phyloP scores from a whole-genome alignment of 2,329 filamentous ascomycete species.

The Cordyceps tenuipes region DNA sequence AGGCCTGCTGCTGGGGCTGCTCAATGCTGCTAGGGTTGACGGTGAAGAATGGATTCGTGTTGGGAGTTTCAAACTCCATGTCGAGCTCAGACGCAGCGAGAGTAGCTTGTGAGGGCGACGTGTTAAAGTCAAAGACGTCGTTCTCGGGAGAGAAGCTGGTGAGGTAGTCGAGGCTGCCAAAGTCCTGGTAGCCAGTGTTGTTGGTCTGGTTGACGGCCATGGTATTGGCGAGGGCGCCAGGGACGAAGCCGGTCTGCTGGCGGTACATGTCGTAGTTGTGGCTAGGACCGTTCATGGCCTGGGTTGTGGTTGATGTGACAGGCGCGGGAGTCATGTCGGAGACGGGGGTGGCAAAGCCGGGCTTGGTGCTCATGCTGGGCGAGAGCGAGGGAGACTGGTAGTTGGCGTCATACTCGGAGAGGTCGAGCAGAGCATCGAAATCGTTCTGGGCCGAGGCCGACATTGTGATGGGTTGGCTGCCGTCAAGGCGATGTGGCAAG shows the following conservation, averaged over 20 bases:
- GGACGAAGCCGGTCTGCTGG: slow-evolving; percentile 88
- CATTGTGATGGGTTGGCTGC: slow-evolving; percentile 19
- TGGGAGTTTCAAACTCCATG: slow-evolving; percentile 42
- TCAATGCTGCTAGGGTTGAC: slow-evolving; percentile 70
- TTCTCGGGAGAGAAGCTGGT: slow-evolving; percentile 53
- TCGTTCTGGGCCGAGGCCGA: slow-evolving; percentile 35
- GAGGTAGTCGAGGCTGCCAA: slow-evolving; percentile 41
- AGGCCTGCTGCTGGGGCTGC: slow-evolving; percentile 21
- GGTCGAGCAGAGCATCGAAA: slow-evolving; percentile 52
- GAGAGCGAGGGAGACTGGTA: slow-evolving; percentile 56
- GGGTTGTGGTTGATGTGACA: slow-evolving; percentile 41
- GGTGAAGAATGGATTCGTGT: slow-evolving; percentile 56
- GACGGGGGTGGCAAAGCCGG: slow-evolving; percentile 42
- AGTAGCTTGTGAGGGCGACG: slow-evolving; percentile 51
- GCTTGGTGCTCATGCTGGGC: slow-evolving; percentile 44
- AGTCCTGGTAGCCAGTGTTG: slow-evolving; percentile 45
- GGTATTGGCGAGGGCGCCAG: slow-evolving; percentile 72
- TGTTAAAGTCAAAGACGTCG: slow-evolving; percentile 65
- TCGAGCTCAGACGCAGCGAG: slow-evolving; percentile 58
- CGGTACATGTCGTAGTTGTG: slow-evolving; percentile 94
- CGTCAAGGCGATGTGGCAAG: slow-evolving; percentile 1
- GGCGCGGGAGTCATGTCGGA: slow-evolving; percentile 47
- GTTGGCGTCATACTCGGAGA: slow-evolving; percentile 54
- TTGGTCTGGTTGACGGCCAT: slow-evolving; percentile 64
- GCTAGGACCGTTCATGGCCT: slow-evolving; percentile 68